These are phyloP conservation scores for Neopestalotiopsis sp. DNA, from an alignment of 2,329 filamentous ascomycete species.

Conservation along the genomic window DNA sequence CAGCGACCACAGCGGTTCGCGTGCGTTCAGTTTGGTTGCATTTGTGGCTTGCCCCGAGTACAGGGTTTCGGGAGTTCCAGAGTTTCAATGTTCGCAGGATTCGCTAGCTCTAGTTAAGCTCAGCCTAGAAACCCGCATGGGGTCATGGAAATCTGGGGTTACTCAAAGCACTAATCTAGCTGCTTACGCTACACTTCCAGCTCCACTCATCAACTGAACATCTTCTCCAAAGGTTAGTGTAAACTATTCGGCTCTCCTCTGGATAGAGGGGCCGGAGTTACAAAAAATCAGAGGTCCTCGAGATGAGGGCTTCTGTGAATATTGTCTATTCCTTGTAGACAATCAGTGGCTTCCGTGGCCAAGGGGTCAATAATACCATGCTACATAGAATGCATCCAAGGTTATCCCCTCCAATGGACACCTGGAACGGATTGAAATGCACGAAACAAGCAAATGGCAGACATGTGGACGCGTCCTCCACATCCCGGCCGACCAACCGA, in stretches of 20 bases:
- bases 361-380: not conserved
- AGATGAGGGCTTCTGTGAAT: too few species aligned
- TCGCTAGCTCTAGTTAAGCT: not conserved
- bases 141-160: slow-evolving; percentile 1
- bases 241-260: too few species aligned
- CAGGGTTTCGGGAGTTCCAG: not conserved
- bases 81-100: not conserved
- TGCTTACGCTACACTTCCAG: not conserved
- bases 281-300: too few species aligned
- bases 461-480: not conserved
- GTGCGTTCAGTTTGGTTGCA: not conserved
- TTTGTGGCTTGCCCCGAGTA: not conserved
- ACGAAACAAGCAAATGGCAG: slow-evolving; percentile 1
- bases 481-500: not conserved
- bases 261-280: too few species aligned
- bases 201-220: not conserved
- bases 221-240: not conserved
- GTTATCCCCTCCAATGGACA: not conserved
- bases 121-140: not conserved
- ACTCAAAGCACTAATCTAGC: not conserved
- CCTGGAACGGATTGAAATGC: not conserved
- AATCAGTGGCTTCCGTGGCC: too few species aligned
- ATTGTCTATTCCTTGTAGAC: too few species aligned
- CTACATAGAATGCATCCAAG: not conserved
- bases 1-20: not conserved